Percentiles rank a stretch among this genome's conserved stretches.
Evolutionary conservation across 805 yeast genomes (phyloP).

Genomic region (Blastobotrys parvus): DNA sequence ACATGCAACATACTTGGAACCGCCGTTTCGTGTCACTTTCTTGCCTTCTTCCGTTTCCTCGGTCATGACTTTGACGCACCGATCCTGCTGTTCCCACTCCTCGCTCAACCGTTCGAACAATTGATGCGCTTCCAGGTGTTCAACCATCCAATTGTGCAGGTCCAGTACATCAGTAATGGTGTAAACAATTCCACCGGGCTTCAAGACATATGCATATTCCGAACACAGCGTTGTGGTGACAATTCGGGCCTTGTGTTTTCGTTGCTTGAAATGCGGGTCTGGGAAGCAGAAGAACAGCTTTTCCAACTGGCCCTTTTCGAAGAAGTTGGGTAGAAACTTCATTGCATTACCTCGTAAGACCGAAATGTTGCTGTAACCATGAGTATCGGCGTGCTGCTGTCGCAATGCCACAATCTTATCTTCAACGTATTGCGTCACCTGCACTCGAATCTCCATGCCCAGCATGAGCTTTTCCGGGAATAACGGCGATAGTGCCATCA

Average conservation of each 20-base stretch:
- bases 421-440: conserved; percentile 94
- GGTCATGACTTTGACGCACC: conserved; percentile 80
- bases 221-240: conserved; percentile 80
- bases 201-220: conserved; percentile 86
- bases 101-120: conserved; percentile 69
- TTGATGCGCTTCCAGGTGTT: conserved; percentile 85
- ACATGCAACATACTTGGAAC: conserved; percentile 83
- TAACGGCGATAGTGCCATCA: conserved; percentile 68
- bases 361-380: conserved; percentile 70
- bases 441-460: conserved; percentile 97
- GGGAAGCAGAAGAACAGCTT: conserved; percentile 98
- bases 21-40: conserved; percentile 86
- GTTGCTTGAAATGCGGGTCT: conserved; percentile 97
- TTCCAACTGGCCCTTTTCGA: conserved; percentile 67
- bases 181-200: conserved; percentile 80
- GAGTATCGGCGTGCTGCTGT: conserved; percentile 36
- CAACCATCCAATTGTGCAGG: conserved; percentile 92
- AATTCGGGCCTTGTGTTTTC: conserved; percentile 96
- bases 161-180: conserved; percentile 95
- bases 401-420: conserved; percentile 89
- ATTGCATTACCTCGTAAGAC: conserved; percentile 93
- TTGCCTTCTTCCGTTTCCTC: conserved; percentile 97
- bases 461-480: conserved; percentile 68
- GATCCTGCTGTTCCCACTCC: conserved; percentile 74
- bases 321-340: conserved; percentile 95